These are phyloP conservation scores for Suillus hirtellus DNA, from an alignment of 768 basidiomycete genomes.

Conservation along the genomic window DNA sequence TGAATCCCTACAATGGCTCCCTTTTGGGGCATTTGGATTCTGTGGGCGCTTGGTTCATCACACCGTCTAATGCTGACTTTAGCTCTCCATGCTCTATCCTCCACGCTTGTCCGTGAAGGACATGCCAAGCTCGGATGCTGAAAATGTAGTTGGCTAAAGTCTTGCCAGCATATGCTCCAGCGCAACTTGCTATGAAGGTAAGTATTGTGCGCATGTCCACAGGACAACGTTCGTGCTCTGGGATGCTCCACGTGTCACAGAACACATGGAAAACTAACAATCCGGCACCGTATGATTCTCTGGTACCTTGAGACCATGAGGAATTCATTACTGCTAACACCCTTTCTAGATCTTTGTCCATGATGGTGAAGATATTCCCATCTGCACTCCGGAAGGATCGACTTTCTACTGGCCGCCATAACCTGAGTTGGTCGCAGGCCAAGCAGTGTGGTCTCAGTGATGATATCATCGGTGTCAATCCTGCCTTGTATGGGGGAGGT, in stretches of 20 bases:
- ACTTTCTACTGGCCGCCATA: not conserved
- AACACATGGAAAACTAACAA: slow-evolving; percentile 41
- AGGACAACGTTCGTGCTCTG: slow-evolving; percentile 26
- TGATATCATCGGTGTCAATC: not conserved
- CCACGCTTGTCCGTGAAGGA: slow-evolving; percentile 7
- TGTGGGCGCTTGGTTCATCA: not conserved
- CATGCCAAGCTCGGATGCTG: slow-evolving; percentile 23
- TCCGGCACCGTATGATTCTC: slow-evolving; percentile 39
- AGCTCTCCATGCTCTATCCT: not conserved
- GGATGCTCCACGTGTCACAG: slow-evolving; percentile 32
- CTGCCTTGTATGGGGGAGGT: not conserved
- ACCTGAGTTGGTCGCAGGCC: not conserved
- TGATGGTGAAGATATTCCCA: not conserved
- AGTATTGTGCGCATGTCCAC: slow-evolving; percentile 23
- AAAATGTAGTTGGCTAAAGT: slow-evolving; percentile 18
- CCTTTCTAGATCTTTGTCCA: not conserved
- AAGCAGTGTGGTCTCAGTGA: not conserved
- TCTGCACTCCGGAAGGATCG: not conserved
- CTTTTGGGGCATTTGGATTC: not conserved
- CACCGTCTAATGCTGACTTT: not conserved
- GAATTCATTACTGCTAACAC: slow-evolving; percentile 9
- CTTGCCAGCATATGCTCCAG: slow-evolving; percentile 30
- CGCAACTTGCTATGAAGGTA: slow-evolving; percentile 29
- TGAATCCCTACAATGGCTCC: no score
- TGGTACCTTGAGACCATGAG: slow-evolving; percentile 33